Conservation (phyloP, 192 early-diverging fungal genomes). For the Glomus cerebriforme region DNA sequence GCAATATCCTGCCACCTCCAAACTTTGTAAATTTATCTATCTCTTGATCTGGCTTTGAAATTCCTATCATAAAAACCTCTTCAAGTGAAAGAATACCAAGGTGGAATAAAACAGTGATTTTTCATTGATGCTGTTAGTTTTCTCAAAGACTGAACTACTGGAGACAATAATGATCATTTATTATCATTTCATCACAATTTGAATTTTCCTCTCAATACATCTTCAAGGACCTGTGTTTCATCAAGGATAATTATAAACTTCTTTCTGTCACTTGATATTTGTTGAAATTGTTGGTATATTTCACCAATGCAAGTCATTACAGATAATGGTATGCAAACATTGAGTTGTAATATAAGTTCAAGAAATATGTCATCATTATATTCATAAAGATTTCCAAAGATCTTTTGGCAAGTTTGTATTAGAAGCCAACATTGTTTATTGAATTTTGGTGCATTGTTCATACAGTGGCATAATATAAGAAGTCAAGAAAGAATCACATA, state of each 20-base stretch:
- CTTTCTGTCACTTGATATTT: neutral
- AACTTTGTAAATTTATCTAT: constrained; percentile 13
- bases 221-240: too few species aligned
- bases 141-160: neutral
- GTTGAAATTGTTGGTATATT: neutral
- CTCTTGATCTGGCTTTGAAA: neutral
- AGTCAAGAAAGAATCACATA: constrained; percentile 17
- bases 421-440: constrained; percentile 9
- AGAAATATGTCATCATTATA: constrained; percentile 6
- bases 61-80: neutral
- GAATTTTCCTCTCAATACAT: too few species aligned
- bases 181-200: too few species aligned
- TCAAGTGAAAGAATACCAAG: neutral
- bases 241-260: too few species aligned
- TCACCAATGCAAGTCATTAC: neutral
- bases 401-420: neutral
- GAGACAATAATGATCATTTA: constrained; percentile 1
- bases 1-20: neutral
- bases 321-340: neutral
- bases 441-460: neutral
- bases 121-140: neutral
- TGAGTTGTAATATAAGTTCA: neutral
- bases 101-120: constrained; percentile 1
- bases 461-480: neutral
- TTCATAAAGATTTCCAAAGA: neutral